These are phyloP conservation scores for Salix dunnii DNA, from an alignment of 345 rosid species.

Conservation along the genomic window DNA sequence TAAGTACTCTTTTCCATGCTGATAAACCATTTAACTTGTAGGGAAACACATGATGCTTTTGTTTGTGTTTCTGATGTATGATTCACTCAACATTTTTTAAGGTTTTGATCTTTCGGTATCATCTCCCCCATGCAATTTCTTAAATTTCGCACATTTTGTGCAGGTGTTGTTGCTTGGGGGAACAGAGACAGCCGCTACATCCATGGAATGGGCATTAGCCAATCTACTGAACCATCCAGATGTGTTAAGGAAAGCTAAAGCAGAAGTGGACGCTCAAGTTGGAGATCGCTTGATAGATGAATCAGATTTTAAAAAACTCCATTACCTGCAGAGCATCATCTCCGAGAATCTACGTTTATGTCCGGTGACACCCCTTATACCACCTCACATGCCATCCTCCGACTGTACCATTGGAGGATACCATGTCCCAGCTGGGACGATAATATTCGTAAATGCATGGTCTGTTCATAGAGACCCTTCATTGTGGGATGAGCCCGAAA, in stretches of 20 bases:
- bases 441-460: neutral
- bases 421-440: neutral
- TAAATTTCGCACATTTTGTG: no score
- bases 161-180: neutral
- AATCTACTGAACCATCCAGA: neutral
- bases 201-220: neutral
- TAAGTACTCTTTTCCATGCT: neutral
- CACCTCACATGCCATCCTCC: neutral
- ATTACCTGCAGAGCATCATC: neutral
- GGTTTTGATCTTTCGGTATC: no score
- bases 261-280: neutral
- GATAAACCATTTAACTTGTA: neutral
- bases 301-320: neutral
- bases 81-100: no score
- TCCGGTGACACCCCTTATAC: neutral
- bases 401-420: slow-evolving; percentile 1
- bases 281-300: neutral
- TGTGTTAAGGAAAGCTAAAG: neutral
- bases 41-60: no score
- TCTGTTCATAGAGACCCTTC: neutral
- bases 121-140: no score
- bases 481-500: neutral
- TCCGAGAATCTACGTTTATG: neutral
- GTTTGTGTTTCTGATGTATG: neutral
- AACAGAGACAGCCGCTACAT: neutral